A percentile compares a stretch with the other conserved stretches of the same genome.
Conservation (phyloP, 129 eudicot genomes). For the Sambucus nigra region DNA sequence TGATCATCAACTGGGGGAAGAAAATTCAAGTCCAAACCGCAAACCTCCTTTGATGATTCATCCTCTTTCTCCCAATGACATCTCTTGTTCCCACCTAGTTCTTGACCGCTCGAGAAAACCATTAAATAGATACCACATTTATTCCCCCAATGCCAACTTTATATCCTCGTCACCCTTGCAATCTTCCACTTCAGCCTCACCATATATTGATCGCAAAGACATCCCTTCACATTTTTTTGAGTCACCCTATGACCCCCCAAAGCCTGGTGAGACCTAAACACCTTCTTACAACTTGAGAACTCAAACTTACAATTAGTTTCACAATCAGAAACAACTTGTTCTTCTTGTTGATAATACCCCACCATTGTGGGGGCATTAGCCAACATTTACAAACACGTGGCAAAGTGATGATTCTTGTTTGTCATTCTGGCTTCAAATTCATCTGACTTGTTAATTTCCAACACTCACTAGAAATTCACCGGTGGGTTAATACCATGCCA, state of each 20-base stretch:
- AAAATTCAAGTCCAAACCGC: slow-evolving; percentile 38
- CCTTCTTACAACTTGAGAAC: slow-evolving; percentile 81
- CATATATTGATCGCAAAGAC: slow-evolving; percentile 51
- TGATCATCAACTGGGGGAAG: slow-evolving; percentile 18
- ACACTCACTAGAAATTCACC: slow-evolving; percentile 10
- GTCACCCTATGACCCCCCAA: slow-evolving; percentile 92
- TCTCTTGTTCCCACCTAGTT: slow-evolving; percentile 74
- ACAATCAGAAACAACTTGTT: background rate
- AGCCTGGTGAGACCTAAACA: slow-evolving; percentile 89
- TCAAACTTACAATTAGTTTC: slow-evolving; percentile 34
- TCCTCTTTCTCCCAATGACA: slow-evolving; percentile 65
- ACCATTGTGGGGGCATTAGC: slow-evolving; percentile 32
- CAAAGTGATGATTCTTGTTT: slow-evolving; percentile 55
- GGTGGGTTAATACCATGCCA: slow-evolving; percentile 29
- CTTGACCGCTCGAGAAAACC: slow-evolving; percentile 67
- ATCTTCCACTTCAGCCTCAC: slow-evolving; percentile 22
- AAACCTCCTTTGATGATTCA: slow-evolving; percentile 8
- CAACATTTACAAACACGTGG: slow-evolving; percentile 50
- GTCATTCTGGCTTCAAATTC: slow-evolving; percentile 10
- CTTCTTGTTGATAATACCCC: background rate
- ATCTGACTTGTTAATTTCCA: background rate
- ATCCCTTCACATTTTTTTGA: slow-evolving; percentile 85
- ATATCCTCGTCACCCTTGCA: background rate
- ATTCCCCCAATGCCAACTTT: slow-evolving; percentile 18
- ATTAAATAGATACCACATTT: slow-evolving; percentile 42